A percentile compares a stretch with the other conserved stretches of the same genome.
phyloP scores from a whole-genome alignment of 805 yeast genomes.

The Huiozyma sinensis region DNA sequence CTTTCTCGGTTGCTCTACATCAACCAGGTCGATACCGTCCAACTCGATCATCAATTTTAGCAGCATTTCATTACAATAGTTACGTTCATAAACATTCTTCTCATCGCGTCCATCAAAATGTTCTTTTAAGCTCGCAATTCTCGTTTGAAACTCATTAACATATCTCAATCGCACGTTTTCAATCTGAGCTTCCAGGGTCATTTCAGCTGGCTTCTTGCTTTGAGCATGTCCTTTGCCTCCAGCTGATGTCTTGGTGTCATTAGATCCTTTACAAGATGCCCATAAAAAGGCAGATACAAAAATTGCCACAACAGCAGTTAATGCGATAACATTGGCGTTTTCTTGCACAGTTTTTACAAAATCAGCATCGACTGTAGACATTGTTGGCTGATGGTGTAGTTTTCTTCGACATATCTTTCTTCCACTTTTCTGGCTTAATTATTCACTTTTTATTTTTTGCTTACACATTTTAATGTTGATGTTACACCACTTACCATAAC shows the following conservation, averaged over 20 bases:
- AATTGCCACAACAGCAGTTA: conserved; percentile 12
- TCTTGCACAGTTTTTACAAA: too few relatives aligned
- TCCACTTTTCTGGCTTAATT: too few relatives aligned
- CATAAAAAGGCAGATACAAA: conserved; percentile 10
- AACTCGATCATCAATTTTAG: conserved; percentile 55
- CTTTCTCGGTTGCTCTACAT: conserved; percentile 32
- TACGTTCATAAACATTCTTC: conserved; percentile 35
- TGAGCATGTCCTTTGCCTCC: conserved; percentile 3
- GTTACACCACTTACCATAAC: too few relatives aligned
- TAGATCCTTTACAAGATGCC: conserved; percentile 3
- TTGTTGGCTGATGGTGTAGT: too few relatives aligned
- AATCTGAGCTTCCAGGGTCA: conserved; percentile 19
- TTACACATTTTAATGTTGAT: too few relatives aligned
- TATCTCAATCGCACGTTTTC: conserved; percentile 19
- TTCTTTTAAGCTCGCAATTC: conserved; percentile 13
- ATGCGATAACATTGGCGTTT: background rate
- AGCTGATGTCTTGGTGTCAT: conserved; percentile 5
- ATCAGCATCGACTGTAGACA: too few relatives aligned
- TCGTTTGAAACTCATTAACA: conserved; percentile 17
- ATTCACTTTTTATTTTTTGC: too few relatives aligned
- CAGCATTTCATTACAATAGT: conserved; percentile 55
- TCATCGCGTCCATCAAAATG: conserved; percentile 17
- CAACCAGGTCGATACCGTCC: conserved; percentile 46
- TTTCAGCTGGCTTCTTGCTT: conserved; percentile 11
- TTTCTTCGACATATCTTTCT: too few relatives aligned